A percentile compares a stretch with the other conserved stretches of the same genome.
These are phyloP conservation scores for Mycena filopes DNA, from an alignment of 768 basidiomycete species.

Conservation along the genomic window DNA sequence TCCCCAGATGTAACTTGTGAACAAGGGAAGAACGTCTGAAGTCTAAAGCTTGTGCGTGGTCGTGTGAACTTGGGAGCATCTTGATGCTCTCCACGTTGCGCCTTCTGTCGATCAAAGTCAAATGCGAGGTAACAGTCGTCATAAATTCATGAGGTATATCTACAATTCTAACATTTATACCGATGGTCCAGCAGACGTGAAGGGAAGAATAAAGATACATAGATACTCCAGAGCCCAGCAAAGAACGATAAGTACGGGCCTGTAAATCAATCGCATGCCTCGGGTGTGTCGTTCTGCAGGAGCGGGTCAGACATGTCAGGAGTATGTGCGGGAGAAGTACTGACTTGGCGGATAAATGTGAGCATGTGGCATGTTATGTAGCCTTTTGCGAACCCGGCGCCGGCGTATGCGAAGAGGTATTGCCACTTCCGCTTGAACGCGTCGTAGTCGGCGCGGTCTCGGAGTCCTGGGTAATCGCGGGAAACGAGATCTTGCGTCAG, in stretches of 20 bases:
- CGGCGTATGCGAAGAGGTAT: constrained; percentile 85
- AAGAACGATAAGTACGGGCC: constrained; percentile 17
- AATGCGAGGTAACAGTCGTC: constrained; percentile 11
- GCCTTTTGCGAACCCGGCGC: constrained; percentile 81
- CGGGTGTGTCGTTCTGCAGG: constrained; percentile 61
- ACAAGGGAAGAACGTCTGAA: constrained; percentile 15
- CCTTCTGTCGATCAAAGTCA: neutral
- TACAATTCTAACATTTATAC: constrained; percentile 27
- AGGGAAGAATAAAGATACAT: constrained; percentile 33
- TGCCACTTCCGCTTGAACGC: constrained; percentile 87
- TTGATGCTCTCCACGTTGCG: constrained; percentile 20
- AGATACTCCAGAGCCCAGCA: constrained; percentile 16
- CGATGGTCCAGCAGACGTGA: constrained; percentile 6
- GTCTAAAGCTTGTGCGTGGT: constrained; percentile 8
- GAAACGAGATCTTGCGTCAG: constrained; percentile 66
- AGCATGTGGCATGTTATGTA: constrained; percentile 89
- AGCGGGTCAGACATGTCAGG: neutral
- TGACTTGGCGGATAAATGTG: constrained; percentile 55
- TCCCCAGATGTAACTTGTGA: neutral
- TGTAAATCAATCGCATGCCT: constrained; percentile 55
- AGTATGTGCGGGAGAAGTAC: neutral
- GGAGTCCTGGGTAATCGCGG: constrained; percentile 69
- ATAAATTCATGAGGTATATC: constrained; percentile 25
- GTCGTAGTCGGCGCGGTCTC: constrained; percentile 66
- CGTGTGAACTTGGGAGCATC: constrained; percentile 3